Base-by-base conservation (phyloP, 75 land plant genomes). In the Selaginella moellendorffii region DNA sequence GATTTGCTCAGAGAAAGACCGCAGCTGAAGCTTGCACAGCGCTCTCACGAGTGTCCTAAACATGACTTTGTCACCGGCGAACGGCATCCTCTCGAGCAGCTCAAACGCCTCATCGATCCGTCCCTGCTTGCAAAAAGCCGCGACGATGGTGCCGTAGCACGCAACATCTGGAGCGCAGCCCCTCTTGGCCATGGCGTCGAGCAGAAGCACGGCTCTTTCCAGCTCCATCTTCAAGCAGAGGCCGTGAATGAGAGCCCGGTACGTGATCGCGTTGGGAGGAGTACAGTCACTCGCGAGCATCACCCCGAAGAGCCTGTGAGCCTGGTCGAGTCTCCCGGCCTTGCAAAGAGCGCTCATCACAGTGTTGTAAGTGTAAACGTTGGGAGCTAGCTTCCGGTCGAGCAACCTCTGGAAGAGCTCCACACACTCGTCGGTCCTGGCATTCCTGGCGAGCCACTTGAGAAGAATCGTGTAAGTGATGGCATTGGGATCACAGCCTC, bases 291-390 rank as follows among this genome's bases (percentile, higher is more conserved):
- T 56, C 9, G 5, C 21, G 8, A 56, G n/a, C 59, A 56, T 56
- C 9, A 21, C 59, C 5, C 24, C 25, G 24, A 21, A 56, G n/a
- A 56, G 21, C 24, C 19, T 19, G 9, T 56, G 59, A 8, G 59
- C 59, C 24, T 56, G 23, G n/a, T 56, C 59, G 5, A 56, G 19
- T 21, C 59, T 56, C n/a, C 19, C 25, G 5, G 59, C 59, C 59
- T 56, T 56, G n/a, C 59, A 56, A 8, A 56, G 59, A 2, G 23
- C 59, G n/a, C 24, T 56, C 21, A 56, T 56, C 5, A 56, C 24
- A 2, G 59, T 56, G 24, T 56, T 56, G 19, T 56, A 56, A 21
- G n/a, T 56, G 19, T 8, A 56, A 5, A 56, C 59, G n/a, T 8
- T 25, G 5, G 59, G 59, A 9, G 2, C 24, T 21, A 36, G 5